These are phyloP conservation scores for Cytospora piceae DNA, from an alignment of 2,329 filamentous ascomycete species.

Conservation along the genomic window DNA sequence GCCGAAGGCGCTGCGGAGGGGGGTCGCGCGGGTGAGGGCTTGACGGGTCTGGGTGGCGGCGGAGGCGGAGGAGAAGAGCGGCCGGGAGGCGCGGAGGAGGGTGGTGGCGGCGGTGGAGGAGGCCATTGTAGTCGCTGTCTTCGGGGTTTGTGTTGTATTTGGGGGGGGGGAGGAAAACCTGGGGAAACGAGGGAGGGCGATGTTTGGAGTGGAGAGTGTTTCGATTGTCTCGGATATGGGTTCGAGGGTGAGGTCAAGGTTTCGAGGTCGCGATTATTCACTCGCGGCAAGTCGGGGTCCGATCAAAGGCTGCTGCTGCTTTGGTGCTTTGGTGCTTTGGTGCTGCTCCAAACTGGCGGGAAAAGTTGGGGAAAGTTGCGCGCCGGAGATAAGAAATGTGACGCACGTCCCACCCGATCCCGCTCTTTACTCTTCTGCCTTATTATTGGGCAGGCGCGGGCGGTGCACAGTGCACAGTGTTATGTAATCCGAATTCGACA, in stretches of 20 bases:
- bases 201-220: slow-evolving; percentile 3
- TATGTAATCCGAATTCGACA: no score
- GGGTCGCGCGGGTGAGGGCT: slow-evolving; percentile 51
- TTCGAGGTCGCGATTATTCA: background rate
- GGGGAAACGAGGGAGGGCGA: background rate
- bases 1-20: slow-evolving; percentile 39
- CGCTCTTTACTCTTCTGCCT: no score
- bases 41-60: slow-evolving; percentile 57
- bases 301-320: slow-evolving; percentile 17
- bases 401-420: slow-evolving; percentile 11
- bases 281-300: slow-evolving; percentile 16
- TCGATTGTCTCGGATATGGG: background rate
- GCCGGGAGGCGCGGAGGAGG: slow-evolving; percentile 59
- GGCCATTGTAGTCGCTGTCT: slow-evolving; percentile 30
- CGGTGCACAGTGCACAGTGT: no score
- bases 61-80: slow-evolving; percentile 59
- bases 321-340: no score
- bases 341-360: slow-evolving; percentile 12
- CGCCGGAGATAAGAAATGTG: slow-evolving; percentile 25
- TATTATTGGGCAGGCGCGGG: no score
- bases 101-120: slow-evolving; percentile 46
- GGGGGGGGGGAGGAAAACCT: background rate
- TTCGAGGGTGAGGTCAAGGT: no score
- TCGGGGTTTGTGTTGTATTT: background rate
- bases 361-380: slow-evolving; percentile 17